These are phyloP conservation scores for Claviceps cyperi DNA, from an alignment of 2,329 filamentous ascomycete genomes.

Conservation along the genomic window DNA sequence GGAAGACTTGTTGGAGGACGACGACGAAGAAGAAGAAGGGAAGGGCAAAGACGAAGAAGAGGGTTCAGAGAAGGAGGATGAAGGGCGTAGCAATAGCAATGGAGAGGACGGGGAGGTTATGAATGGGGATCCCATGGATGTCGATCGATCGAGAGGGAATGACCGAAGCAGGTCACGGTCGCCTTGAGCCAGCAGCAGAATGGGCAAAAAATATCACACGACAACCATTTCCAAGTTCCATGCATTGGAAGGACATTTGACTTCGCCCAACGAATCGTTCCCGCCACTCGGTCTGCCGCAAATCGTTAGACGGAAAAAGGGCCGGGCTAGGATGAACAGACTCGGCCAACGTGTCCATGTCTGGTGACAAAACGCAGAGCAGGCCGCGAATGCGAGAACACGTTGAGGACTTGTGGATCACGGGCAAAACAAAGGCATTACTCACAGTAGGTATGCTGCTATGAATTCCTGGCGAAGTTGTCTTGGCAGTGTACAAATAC, in stretches of 20 bases:
- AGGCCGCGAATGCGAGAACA: background rate
- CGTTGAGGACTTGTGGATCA: background rate
- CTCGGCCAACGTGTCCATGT: background rate
- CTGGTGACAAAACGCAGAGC: background rate
- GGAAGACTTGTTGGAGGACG: conserved; percentile 53
- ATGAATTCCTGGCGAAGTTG: no score
- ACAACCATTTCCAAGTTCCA: no score
- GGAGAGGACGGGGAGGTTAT: conserved; percentile 16
- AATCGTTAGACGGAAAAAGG: background rate
- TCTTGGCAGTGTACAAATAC: no score
- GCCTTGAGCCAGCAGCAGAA: background rate
- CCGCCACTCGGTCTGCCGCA: background rate
- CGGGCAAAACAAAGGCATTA: no score
- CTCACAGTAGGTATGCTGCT: background rate
- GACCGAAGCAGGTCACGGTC: conserved; percentile 13
- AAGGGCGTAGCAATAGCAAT: conserved; percentile 10
- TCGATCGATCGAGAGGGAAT: conserved; percentile 17
- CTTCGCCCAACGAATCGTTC: background rate
- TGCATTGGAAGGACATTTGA: background rate
- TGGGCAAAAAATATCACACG: background rate
- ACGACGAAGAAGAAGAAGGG: conserved; percentile 24
- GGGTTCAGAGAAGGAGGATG: conserved; percentile 4
- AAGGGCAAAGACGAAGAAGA: conserved; percentile 3
- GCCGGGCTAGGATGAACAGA: background rate
- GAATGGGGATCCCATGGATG: conserved; percentile 20